Conservation (phyloP, 1,284 basidiomycete species). For the Pascua guehoae region DNA sequence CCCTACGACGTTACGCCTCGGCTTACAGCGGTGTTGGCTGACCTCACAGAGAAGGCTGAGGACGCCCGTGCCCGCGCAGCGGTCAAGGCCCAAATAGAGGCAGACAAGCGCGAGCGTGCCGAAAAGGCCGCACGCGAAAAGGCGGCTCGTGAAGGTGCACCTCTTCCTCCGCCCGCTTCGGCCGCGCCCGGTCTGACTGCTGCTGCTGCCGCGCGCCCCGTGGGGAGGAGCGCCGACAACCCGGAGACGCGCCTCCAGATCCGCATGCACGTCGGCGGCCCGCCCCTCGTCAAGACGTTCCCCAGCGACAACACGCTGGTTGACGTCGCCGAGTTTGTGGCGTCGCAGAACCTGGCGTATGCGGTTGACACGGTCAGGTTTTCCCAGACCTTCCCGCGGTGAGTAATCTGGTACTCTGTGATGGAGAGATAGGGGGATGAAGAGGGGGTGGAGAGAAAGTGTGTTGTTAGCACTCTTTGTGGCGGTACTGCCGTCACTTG, state of each 20-base stretch:
- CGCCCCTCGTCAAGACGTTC: constrained; percentile 73
- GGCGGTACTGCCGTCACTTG: too few species aligned
- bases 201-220: constrained; percentile 39
- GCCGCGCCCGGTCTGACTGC: constrained; percentile 39
- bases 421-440: not conserved
- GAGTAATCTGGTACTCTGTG: constrained; percentile 25
- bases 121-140: constrained; percentile 84
- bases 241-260: constrained; percentile 79
- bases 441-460: too few species aligned
- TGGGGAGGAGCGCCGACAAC: constrained; percentile 66
- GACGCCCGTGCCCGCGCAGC: constrained; percentile 78
- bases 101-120: constrained; percentile 81
- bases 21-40: constrained; percentile 3
- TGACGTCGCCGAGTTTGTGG: constrained; percentile 81
- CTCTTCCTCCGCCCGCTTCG: constrained; percentile 21
- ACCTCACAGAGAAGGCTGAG: constrained; percentile 68
- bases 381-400: constrained; percentile 79
- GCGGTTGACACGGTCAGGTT: constrained; percentile 72
- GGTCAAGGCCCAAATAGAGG: constrained; percentile 87
- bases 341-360: constrained; percentile 64
- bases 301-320: constrained; percentile 70
- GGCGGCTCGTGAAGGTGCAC: constrained; percentile 69
- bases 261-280: constrained; percentile 70
- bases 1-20: not conserved
- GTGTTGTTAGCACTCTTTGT: too few species aligned